These are phyloP conservation scores for Pneumocystis murina DNA, from an alignment of 1,139 yeast genomes.

Conservation along the genomic window DNA sequence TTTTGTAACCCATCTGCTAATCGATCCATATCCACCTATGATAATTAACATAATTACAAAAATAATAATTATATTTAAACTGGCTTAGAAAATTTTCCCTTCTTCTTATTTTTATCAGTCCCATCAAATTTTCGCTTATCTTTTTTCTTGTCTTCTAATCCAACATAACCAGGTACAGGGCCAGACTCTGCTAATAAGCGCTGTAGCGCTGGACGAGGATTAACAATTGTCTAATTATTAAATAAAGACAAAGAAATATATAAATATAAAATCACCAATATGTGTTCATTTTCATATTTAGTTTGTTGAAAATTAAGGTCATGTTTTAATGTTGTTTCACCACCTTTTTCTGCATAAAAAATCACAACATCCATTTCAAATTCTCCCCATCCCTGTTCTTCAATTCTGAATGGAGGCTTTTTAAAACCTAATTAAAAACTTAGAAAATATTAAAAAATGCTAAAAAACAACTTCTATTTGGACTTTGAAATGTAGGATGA, in stretches of 20 bases:
- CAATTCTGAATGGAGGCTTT: slow-evolving; percentile 74
- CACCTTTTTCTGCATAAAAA: slow-evolving; percentile 69
- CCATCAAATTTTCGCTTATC: slow-evolving; percentile 30
- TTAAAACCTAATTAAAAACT: slow-evolving; percentile 34
- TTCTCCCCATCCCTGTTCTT: slow-evolving; percentile 98
- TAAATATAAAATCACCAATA: neutral
- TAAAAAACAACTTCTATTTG: slow-evolving; percentile 37
- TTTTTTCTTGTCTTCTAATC: slow-evolving; percentile 16
- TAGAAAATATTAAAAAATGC: neutral
- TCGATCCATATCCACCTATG: slow-evolving; percentile 61
- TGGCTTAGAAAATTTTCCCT: slow-evolving; percentile 33
- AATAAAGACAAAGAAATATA: neutral
- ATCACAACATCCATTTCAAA: slow-evolving; percentile 74
- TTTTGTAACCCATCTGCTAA: slow-evolving; percentile 82
- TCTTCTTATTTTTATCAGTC: slow-evolving; percentile 27
- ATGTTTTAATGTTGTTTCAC: slow-evolving; percentile 73
- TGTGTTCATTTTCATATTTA: slow-evolving; percentile 61
- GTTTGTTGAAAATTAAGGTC: slow-evolving; percentile 77
- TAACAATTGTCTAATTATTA: slow-evolving; percentile 6
- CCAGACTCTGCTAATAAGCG: slow-evolving; percentile 70
- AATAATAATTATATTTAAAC: slow-evolving; percentile 1
- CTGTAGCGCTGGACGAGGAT: slow-evolving; percentile 40
- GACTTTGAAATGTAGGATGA: slow-evolving; percentile 90
- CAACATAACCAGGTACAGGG: slow-evolving; percentile 41
- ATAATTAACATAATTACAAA: neutral